Base-by-base conservation (phyloP, 768 basidiomycete genomes). In the Agaricus subrufescens region DNA sequence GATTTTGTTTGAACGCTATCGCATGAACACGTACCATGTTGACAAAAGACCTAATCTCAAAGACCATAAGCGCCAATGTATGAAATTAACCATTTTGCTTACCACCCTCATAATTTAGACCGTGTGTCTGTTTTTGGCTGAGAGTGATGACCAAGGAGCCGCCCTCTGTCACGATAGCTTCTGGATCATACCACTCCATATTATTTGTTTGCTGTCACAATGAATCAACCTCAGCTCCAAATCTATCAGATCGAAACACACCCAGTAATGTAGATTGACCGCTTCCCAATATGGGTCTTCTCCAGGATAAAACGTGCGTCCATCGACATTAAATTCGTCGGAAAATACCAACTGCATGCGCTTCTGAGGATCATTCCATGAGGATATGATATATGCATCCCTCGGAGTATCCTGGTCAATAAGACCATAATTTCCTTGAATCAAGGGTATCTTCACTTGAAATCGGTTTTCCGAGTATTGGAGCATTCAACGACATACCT, bases 221-320 rank as follows among this genome's bases (percentile, higher is more conserved):
- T 44, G 10, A 40, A 34, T 30, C n/a, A 46, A 11, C 39, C 42
- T 2, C 25, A 30, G 27, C n/a, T 39, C 27, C 29, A 3, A 11
- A 49, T 23, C 30, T 23, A 19, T 52, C 26, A 9, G 23, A 30
- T 23, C n/a, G 3, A 7, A 9, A 54, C 63, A 27, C 54, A 84
- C 82, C 87, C 89, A 91, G 63, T 91, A 91, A 64, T 91, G 84
- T 50, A 91, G 72, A 67, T 91, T 76, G 5, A 74, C 84, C n/a
- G 90, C 87, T 65, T 89, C 86, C 87, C 87, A 89, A 62, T 87
- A 92, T 5, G 91, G 90, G 68, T 93, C 90, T 62, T 91, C 89
- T 2, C 87, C 88, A 48, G 85, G 83, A 70, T 87, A 91, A 63
- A 91, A 91, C 1, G 85, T 77, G 58, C 91, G 74, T 12, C 87